Base-by-base conservation (phyloP, 371 early-diverging fungal species). In the Syncephalastrum sp. region DNA sequence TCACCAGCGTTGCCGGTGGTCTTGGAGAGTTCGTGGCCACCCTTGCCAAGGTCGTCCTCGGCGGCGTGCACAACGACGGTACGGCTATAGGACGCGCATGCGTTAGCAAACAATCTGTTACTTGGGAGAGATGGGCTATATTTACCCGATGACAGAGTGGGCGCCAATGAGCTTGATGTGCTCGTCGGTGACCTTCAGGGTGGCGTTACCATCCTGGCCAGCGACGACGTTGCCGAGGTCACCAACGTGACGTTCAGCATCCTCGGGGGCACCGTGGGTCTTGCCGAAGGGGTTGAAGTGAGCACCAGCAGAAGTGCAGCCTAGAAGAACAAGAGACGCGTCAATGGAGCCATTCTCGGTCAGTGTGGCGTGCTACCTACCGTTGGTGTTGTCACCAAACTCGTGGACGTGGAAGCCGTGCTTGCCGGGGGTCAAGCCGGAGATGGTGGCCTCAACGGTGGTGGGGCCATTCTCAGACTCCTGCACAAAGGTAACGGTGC, bases 401-500 rank as follows among this genome's bases (percentile, higher is more conserved):
- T 79, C 82, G 74, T 95, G 95, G 57, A 95, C 77, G 74, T 95
- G 95, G 92, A 95, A 94, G 53, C 95, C 95, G 81, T 93, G 94
- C 63, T 84, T 78, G 62, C 94, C 94, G n/a, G 89, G 81, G 19
- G 71, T 73, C 61, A 95, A 81, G 49, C 90, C 91, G 49, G 75
- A 63, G 65, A 95, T 59, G 51, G 77, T 68, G 53, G 84, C 87
- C 33, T 81, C 72, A 72, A 95, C 79, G 54, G 66, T 57, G 56
- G 82, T 81, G 50, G 83, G 83, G 16, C 75, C 75, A 54, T 71
- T 63, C 68, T 85, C 91, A 54, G 75, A 64, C 50, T 79, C 87
- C 77, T 95, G 93, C 62, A 74, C 72, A 75, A 95, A 86, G 51
- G 72, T 82, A 59, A 94, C 81, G 51, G 83, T 85, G 62, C 94